These are phyloP conservation scores for Colletotrichum sp. DNA, from an alignment of 2,329 filamentous ascomycete species.

Conservation along the genomic window DNA sequence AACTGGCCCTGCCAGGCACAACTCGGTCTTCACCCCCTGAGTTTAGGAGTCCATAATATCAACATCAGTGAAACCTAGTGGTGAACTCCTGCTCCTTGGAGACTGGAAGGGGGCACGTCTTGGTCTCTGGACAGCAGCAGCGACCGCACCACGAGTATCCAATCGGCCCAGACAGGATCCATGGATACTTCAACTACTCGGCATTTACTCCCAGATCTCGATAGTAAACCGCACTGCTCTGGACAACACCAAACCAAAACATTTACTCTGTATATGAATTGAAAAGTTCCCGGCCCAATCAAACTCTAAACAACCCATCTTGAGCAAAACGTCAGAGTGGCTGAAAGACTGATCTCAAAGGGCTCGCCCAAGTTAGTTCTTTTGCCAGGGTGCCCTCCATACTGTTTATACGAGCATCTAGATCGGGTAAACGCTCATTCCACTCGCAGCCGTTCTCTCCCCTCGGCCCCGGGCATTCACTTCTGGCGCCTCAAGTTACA, in stretches of 20 bases:
- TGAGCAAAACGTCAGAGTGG: neutral
- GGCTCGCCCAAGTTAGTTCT: neutral
- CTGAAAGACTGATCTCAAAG: neutral
- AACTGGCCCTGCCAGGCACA: neutral
- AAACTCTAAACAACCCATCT: neutral
- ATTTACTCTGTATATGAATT: neutral
- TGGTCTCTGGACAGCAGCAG: neutral
- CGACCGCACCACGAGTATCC: neutral
- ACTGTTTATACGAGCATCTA: neutral
- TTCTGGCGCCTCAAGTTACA: neutral
- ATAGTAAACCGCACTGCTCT: neutral
- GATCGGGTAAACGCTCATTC: neutral
- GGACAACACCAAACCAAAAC: neutral
- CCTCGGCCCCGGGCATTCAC: neutral
- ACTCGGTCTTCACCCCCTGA: neutral
- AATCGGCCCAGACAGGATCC: neutral
- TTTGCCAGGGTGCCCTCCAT: neutral
- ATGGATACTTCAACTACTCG: neutral
- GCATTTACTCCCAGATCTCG: neutral
- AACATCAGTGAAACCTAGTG: neutral
- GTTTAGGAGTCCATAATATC: neutral
- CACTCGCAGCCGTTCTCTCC: neutral
- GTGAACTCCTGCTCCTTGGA: accelerated
- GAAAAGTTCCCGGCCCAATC: neutral
- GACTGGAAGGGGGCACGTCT: neutral